A percentile compares a stretch with the other conserved stretches of the same genome.
These are phyloP conservation scores for Fusarium zealandicum DNA, from an alignment of 2,329 filamentous ascomycete species.

Conservation along the genomic window DNA sequence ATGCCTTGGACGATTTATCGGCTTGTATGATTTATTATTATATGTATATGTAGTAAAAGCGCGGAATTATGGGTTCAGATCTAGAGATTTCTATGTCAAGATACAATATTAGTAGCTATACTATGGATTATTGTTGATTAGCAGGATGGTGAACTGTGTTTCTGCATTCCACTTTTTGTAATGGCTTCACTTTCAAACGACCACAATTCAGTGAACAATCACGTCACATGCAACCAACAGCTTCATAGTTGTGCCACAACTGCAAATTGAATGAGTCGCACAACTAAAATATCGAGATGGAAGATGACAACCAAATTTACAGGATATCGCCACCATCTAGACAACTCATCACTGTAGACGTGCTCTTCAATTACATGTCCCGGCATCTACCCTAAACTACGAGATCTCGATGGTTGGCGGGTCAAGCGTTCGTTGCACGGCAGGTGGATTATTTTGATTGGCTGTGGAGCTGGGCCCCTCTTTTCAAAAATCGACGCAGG, in stretches of 20 bases:
- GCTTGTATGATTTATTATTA: too few relatives aligned
- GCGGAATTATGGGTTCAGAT: too few relatives aligned
- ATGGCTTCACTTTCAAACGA: too few relatives aligned
- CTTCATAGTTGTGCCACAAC: not conserved
- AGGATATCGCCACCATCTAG: not conserved
- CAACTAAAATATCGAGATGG: not conserved
- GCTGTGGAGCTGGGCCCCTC: slow-evolving; percentile 12
- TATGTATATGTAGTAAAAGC: too few relatives aligned
- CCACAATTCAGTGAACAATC: too few relatives aligned
- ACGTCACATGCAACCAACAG: too few relatives aligned
- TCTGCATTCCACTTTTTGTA: not conserved
- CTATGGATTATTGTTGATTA: too few relatives aligned
- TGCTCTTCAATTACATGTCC: not conserved
- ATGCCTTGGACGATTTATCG: too few relatives aligned
- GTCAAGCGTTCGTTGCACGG: not conserved
- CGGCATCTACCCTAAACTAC: slow-evolving; percentile 10
- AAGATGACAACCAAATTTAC: not conserved
- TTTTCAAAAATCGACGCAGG: slow-evolving; percentile 20
- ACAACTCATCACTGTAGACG: not conserved
- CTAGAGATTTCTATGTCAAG: too few relatives aligned
- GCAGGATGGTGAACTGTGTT: not conserved
- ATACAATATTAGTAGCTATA: too few relatives aligned
- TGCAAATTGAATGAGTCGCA: not conserved
- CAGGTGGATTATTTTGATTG: slow-evolving; percentile 1
- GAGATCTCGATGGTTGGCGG: not conserved